These are phyloP conservation scores for Boletus mariae DNA, from an alignment of 1,284 basidiomycete genomes.

Conservation along the genomic window DNA sequence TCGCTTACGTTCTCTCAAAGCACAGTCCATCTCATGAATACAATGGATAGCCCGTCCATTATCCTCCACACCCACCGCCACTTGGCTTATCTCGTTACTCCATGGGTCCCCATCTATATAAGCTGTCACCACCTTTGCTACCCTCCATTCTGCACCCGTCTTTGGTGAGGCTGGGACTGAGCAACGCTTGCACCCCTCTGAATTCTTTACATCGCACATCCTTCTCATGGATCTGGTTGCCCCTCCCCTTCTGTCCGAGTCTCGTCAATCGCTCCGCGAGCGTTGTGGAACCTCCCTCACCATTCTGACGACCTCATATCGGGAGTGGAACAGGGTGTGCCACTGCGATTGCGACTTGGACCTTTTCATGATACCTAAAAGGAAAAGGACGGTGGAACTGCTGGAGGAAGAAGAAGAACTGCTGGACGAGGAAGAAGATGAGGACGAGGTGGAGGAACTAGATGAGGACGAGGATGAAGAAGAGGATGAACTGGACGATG, in stretches of 20 bases:
- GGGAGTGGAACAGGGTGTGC: background rate
- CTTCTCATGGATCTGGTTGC: too few species aligned
- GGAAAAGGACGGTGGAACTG: too few species aligned
- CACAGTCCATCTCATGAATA: background rate
- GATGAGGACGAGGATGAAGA: background rate
- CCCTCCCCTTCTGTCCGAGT: too few species aligned
- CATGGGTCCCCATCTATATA: background rate
- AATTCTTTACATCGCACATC: background rate
- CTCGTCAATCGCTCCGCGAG: background rate
- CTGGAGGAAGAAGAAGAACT: too few species aligned
- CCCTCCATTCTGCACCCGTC: too few species aligned
- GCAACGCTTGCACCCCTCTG: background rate
- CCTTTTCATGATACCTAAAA: constrained; percentile 3
- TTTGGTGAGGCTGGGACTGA: background rate
- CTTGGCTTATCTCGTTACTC: background rate
- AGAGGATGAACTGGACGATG: background rate
- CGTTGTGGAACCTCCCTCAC: background rate
- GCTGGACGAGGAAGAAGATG: background rate
- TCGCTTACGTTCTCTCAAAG: background rate
- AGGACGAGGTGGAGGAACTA: background rate
- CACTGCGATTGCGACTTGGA: background rate
- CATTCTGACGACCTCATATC: too few species aligned
- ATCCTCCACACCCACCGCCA: background rate
- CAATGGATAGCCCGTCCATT: background rate
- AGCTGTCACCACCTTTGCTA: background rate